phyloP scores from a whole-genome alignment of 495 filamentous ascomycete species.

The Hypoxylon perforatum region DNA sequence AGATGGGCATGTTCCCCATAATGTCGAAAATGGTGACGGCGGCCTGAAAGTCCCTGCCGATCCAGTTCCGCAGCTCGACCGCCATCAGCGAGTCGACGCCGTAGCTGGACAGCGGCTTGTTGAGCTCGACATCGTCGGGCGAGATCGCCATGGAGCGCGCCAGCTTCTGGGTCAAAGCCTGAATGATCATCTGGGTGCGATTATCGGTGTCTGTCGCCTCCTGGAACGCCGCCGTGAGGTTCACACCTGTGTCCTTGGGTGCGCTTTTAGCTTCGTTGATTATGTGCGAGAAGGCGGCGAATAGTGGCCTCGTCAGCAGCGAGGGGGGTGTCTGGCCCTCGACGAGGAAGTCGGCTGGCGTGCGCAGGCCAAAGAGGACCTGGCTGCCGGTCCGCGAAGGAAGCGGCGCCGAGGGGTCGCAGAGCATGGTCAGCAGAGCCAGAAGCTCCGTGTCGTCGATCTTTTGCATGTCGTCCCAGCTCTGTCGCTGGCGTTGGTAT shows the following conservation, averaged over 20 bases:
- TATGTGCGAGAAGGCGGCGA: constrained; percentile 37
- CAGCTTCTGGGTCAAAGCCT: constrained; percentile 47
- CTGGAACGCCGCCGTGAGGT: constrained; percentile 32
- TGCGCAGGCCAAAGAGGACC: neutral
- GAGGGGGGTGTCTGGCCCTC: constrained; percentile 28
- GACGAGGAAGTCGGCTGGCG: constrained; percentile 25
- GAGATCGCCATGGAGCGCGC: constrained; percentile 49
- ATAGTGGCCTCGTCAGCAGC: constrained; percentile 40
- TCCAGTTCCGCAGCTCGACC: constrained; percentile 68
- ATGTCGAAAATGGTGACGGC: constrained; percentile 62
- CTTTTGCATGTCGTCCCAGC: constrained; percentile 27
- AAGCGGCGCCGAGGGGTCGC: constrained; percentile 27
- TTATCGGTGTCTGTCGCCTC: constrained; percentile 38
- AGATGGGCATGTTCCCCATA: constrained; percentile 48
- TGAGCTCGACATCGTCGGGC: constrained; percentile 51
- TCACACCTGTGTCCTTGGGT: constrained; percentile 14
- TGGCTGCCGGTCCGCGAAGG: constrained; percentile 1
- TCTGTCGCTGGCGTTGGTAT: constrained; percentile 9
- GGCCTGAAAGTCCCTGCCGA: constrained; percentile 56
- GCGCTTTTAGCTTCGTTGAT: constrained; percentile 22
- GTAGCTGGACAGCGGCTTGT: constrained; percentile 53
- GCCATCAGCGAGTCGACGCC: constrained; percentile 69
- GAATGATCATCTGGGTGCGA: constrained; percentile 42
- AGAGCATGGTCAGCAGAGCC: constrained; percentile 43
- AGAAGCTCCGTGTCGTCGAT: constrained; percentile 39